Evolutionary conservation across 1,139 yeast genomes (phyloP).

Genomic region (Sugiyamaella neomexicana): DNA sequence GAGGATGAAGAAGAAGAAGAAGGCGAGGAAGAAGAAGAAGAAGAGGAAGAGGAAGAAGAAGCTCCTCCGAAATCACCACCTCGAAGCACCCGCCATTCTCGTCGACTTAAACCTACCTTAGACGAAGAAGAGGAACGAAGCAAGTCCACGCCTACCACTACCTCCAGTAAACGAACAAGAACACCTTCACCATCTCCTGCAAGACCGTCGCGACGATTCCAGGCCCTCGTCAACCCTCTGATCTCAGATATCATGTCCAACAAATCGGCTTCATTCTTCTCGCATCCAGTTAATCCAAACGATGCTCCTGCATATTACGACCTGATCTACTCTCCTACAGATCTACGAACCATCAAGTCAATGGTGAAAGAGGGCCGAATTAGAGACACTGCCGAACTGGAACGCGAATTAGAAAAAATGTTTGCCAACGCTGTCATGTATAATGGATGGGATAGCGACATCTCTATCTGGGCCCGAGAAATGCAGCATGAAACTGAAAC

Average conservation of each 20-base stretch:
- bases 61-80: not conserved
- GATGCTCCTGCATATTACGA: conserved; percentile 71
- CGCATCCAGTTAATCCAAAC: conserved; percentile 63
- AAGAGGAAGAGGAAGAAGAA: conserved; percentile 9
- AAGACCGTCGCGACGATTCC: conserved; percentile 33
- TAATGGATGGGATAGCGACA: conserved; percentile 64
- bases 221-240: conserved; percentile 47
- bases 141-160: not conserved
- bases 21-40: conserved; percentile 14
- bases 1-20: conserved; percentile 19
- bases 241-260: conserved; percentile 67
- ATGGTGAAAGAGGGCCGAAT: conserved; percentile 61
- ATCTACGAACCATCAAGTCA: conserved; percentile 61
- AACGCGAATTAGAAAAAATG: conserved; percentile 71
- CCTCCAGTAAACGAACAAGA: conserved; percentile 25
- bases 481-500: conserved; percentile 51
- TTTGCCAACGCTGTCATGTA: conserved; percentile 84
- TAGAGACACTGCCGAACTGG: conserved; percentile 52
- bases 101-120: conserved; percentile 4
- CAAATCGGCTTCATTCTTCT: conserved; percentile 71
- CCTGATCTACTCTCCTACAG: conserved; percentile 63
- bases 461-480: conserved; percentile 61
- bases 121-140: too few species aligned
- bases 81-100: conserved; percentile 6
- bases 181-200: conserved; percentile 28